A percentile compares a stretch with the other conserved stretches of the same genome.
Conservation (phyloP, 106 monocot species). For the Iris macrosiphon region DNA sequence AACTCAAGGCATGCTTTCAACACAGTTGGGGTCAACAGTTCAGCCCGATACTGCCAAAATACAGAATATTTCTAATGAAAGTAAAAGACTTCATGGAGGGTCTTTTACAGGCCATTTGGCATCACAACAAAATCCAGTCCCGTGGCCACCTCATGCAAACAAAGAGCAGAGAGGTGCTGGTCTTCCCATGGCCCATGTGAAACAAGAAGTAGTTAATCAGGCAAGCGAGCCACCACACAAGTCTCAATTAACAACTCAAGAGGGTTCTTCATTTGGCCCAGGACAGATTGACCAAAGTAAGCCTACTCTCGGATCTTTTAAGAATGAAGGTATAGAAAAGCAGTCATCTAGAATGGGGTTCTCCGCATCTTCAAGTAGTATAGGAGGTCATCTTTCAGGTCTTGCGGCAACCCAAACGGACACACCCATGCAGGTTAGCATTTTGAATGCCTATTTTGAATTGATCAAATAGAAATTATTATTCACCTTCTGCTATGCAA, state of each 20-base stretch:
- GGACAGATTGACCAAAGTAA: constrained; percentile 15
- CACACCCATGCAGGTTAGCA: constrained; percentile 24
- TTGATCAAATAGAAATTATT: no score
- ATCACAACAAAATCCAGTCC: constrained; percentile 19
- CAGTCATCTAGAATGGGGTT: constrained; percentile 23
- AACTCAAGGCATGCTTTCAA: constrained; percentile 35
- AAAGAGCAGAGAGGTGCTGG: constrained; percentile 30
- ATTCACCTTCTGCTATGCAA: no score
- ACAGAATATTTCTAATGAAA: constrained; percentile 37
- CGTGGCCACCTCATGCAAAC: constrained; percentile 30
- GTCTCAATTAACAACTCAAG: constrained; percentile 10
- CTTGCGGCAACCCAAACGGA: constrained; percentile 23
- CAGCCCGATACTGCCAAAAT: constrained; percentile 20
- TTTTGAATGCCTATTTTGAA: no score
- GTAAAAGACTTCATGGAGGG: constrained; percentile 38
- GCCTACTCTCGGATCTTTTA: constrained; percentile 8
- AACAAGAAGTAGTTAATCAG: constrained; percentile 35
- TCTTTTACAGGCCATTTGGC: constrained; percentile 20
- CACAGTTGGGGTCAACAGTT: constrained; percentile 23
- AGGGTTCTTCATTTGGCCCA: constrained; percentile 20
- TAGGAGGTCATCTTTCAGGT: constrained; percentile 21
- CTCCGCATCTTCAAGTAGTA: constrained; percentile 14
- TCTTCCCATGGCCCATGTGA: constrained; percentile 25
- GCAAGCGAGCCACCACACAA: constrained; percentile 18
- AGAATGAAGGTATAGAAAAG: constrained; percentile 20